phyloP scores from a whole-genome alignment of 495 filamentous ascomycete genomes.

The Aspergillus steynii region DNA sequence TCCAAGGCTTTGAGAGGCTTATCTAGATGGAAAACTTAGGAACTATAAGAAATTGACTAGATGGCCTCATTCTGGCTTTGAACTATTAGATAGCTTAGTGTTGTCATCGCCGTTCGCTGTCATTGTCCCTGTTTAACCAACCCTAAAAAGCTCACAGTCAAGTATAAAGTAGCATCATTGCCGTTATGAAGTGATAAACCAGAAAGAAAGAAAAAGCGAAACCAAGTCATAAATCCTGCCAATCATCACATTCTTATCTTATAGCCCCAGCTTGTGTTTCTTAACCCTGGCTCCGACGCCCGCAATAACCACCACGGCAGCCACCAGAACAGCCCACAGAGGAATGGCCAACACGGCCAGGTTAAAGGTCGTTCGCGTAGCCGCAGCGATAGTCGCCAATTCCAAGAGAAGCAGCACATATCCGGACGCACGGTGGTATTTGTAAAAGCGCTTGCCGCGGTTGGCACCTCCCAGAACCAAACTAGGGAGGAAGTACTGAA shows the following conservation, averaged over 20 bases:
- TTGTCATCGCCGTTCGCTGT: too few relatives aligned
- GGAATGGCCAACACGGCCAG: slow-evolving; percentile 61
- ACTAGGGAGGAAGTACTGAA: slow-evolving; percentile 69
- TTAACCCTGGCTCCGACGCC: slow-evolving; percentile 79
- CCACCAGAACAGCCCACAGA: slow-evolving; percentile 68
- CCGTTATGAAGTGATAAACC: background rate
- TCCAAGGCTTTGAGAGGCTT: too few relatives aligned
- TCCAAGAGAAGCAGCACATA: slow-evolving; percentile 71
- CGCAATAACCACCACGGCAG: slow-evolving; percentile 58
- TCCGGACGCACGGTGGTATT: slow-evolving; percentile 81
- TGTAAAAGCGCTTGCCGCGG: slow-evolving; percentile 79
- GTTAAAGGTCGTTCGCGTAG: slow-evolving; percentile 73
- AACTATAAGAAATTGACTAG: too few relatives aligned
- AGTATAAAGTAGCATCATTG: background rate
- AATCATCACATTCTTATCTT: background rate
- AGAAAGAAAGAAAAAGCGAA: background rate
- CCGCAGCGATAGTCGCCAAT: slow-evolving; percentile 71
- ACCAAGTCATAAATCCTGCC: background rate
- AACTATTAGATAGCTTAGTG: too few relatives aligned
- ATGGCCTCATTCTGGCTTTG: too few relatives aligned
- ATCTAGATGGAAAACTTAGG: too few relatives aligned
- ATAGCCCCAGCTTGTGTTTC: slow-evolving; percentile 77
- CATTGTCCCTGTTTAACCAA: background rate
- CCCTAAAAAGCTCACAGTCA: background rate
- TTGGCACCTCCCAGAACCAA: slow-evolving; percentile 72